phyloP scores from a whole-genome alignment of 2,329 filamentous ascomycete species.

The Chrysoporthe austroafricana region DNA sequence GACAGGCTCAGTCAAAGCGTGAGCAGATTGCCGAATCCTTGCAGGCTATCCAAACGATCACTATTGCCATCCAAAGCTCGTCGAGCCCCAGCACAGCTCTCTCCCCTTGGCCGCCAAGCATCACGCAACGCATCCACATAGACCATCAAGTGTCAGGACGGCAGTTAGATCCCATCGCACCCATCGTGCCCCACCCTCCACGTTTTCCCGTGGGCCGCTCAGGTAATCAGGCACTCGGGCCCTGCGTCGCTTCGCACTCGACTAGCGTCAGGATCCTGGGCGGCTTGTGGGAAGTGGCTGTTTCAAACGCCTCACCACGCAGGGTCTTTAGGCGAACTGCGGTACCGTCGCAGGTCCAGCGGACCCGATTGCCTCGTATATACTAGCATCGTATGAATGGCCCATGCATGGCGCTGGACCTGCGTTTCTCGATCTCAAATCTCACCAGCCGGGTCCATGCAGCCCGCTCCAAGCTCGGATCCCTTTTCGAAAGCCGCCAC shows the following conservation, averaged over 20 bases:
- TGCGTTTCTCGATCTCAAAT: not conserved
- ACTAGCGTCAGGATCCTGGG: not conserved
- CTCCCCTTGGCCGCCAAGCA: not conserved
- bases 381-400: not conserved
- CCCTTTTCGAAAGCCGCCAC: not conserved
- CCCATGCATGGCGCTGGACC: not conserved
- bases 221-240: not conserved
- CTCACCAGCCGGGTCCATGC: not conserved
- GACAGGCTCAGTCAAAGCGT: not conserved
- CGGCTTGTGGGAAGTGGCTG: not conserved
- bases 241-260: not conserved
- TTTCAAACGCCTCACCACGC: conserved; percentile 2
- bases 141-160: not conserved
- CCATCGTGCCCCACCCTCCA: conserved; percentile 2
- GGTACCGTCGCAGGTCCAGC: not conserved
- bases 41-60: not conserved
- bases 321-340: conserved; percentile 4
- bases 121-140: not conserved
- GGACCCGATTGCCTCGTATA: not conserved
- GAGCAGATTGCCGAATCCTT: not conserved
- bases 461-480: not conserved
- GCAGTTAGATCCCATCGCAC: not conserved
- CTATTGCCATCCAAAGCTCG: not conserved
- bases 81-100: not conserved
- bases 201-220: not conserved